Base-by-base conservation (phyloP, 495 filamentous ascomycete species). In the Pyronema domesticum region DNA sequence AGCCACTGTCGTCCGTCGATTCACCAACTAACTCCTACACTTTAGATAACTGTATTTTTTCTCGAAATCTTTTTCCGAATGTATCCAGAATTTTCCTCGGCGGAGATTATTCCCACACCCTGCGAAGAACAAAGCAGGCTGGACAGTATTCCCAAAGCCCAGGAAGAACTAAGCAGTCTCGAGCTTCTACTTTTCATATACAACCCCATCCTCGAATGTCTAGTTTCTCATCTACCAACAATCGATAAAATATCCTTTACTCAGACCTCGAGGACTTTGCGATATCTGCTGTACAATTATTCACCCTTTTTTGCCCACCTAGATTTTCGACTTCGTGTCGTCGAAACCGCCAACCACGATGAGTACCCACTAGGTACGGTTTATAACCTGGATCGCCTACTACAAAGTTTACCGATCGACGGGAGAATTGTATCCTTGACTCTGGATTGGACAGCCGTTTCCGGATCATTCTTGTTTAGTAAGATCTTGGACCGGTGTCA, bases 391-490 rank as follows among this genome's bases (percentile, higher is more conserved):
- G 63, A 65, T 49, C 36, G 47, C 33, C 59, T 65, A n/a, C 55
- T 65, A 44, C 55, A 64, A 19, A 57, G 54, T 18, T 40, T 65
- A 6, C 55, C 63, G 37, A 55, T 65, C 36, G 63, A 65, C 39
- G 60, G 61, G 30, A 55, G 62, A 18, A 65, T 65, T 44, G 60
- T 56, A 19, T 65, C 63, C 4, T 43, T 65, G 17, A 65, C 63
- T n/a, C 56, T 65, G 14, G 63, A 65, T 37, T 65, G 63, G 63
- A 65, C 63, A 11, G 63, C 63, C 0, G 62, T 65, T 13, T 64
- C 62, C n/a, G 63, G 63, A 13, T 55, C 54, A 42, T 65, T 65
- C 55, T 59, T 65, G 23, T 65, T 65, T 30, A 58, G 55, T 30
- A 65, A 61, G 48, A 58, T 65, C 17, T 55, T 65, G 56, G 59